These are phyloP conservation scores for Iodosphaeria phyllophila DNA, from an alignment of 2,329 filamentous ascomycete genomes.

Conservation along the genomic window DNA sequence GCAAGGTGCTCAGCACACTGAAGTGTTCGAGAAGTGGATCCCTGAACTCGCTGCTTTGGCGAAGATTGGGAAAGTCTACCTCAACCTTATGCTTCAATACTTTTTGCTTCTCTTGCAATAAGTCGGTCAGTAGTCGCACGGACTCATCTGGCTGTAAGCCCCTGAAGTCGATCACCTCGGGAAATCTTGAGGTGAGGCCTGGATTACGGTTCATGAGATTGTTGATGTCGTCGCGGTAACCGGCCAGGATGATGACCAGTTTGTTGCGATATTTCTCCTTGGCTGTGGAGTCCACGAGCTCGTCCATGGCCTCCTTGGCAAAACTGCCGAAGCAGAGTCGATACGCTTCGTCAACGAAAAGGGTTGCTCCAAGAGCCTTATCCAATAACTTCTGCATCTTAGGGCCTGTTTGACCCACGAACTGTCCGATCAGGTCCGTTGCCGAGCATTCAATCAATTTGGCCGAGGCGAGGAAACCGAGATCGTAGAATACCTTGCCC, in stretches of 20 bases:
- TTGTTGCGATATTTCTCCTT: slow-evolving; percentile 39
- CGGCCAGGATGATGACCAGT: slow-evolving; percentile 48
- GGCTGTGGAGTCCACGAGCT: slow-evolving; percentile 30
- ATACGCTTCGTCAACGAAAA: slow-evolving; percentile 60
- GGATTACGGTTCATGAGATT: slow-evolving; percentile 39
- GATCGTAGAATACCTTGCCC: slow-evolving; percentile 57
- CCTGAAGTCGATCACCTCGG: slow-evolving; percentile 38
- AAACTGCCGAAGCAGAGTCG: slow-evolving; percentile 38
- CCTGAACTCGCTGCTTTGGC: slow-evolving; percentile 9
- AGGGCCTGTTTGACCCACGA: slow-evolving; percentile 39
- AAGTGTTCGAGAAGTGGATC: slow-evolving; percentile 16
- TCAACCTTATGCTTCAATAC: slow-evolving; percentile 10
- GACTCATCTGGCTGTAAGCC: slow-evolving; percentile 23
- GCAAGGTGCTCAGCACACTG: slow-evolving; percentile 19
- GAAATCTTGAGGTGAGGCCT: slow-evolving; percentile 46
- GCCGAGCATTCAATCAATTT: slow-evolving; percentile 50
- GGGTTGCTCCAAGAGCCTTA: slow-evolving; percentile 38
- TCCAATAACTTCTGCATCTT: slow-evolving; percentile 33
- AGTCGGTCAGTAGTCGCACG: slow-evolving; percentile 19
- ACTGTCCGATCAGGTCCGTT: slow-evolving; percentile 49
- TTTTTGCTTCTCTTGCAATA: slow-evolving; percentile 5
- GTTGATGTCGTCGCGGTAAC: slow-evolving; percentile 50
- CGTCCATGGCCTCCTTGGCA: slow-evolving; percentile 35
- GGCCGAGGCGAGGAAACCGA: slow-evolving; percentile 42
- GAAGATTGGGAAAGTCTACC: slow-evolving; percentile 2